A percentile compares a stretch with the other conserved stretches of the same genome.
Evolutionary conservation across 1,284 basidiomycete species (phyloP).

Genomic region (Microbotryum saponariae): DNA sequence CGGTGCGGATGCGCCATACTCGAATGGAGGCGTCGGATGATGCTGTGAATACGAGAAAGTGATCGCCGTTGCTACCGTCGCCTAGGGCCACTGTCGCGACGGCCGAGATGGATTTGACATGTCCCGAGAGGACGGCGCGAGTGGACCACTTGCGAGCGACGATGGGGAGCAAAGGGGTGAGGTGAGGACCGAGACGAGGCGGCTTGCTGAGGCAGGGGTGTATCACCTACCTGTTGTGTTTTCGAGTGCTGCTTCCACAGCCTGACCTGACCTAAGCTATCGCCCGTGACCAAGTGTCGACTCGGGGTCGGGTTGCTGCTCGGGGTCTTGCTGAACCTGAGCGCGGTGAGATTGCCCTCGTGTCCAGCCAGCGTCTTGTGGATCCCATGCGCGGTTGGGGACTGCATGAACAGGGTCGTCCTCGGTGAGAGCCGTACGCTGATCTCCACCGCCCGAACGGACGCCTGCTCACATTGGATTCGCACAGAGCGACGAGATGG

Average conservation of each 20-base stretch:
- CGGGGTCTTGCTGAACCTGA: slow-evolving; percentile 52
- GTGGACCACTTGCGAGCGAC: slow-evolving; percentile 16
- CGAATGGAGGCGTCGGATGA: slow-evolving; percentile 70
- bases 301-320: background rate
- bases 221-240: slow-evolving; percentile 1
- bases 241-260: slow-evolving; percentile 39
- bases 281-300: slow-evolving; percentile 55
- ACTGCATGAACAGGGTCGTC: slow-evolving; percentile 40
- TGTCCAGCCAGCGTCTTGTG: slow-evolving; percentile 65
- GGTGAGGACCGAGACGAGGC: no score
- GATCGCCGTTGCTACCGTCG: background rate
- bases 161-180: slow-evolving; percentile 47
- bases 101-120: slow-evolving; percentile 21
- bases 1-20: slow-evolving; percentile 53
- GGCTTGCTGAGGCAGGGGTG: no score
- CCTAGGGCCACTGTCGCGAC: slow-evolving; percentile 14
- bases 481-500: slow-evolving; percentile 70
- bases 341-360: slow-evolving; percentile 62
- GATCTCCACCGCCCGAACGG: background rate
- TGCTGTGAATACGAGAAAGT: slow-evolving; percentile 57
- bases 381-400: slow-evolving; percentile 52
- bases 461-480: slow-evolving; percentile 49
- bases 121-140: slow-evolving; percentile 7
- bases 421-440: no score
- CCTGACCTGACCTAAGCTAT: slow-evolving; percentile 55